Evolutionary conservation across 306 rosid species (phyloP), one percentile per base, ranked within the genome.

Genomic region (Inga leiocalycina): DNA sequence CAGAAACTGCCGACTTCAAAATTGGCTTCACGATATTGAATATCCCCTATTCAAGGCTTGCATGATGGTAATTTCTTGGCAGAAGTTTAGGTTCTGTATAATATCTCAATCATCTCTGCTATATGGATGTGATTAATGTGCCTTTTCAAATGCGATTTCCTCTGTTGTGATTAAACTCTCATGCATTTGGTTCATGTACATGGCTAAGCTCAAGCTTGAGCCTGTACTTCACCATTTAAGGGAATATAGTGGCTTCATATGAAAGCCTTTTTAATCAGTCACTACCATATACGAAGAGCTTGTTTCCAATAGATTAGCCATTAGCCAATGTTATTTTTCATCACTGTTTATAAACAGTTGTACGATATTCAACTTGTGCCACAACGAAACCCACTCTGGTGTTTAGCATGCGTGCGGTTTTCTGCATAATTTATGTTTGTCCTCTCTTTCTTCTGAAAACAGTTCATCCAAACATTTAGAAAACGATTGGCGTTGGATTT

Each of bases 21-120:
- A 19, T 44, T 41, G 46, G 34, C 56, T 54, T 20, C 72, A 20
- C 39, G 56, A 41, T 46, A 24, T 19, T 77, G 9, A 75, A 56
- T 52, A n/a, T 56, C 54, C 44, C 49, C 57, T 43, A n/a, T 6
- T 32, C 64, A 78, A 59, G 57, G 80, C 44, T 81, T 62, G 54
- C 39, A 69, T 80, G 80, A 64, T 80, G 39, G 59, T 81, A 64
- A 22, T 74, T n/a, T 57, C 19, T 3, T 72, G 59, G 44, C 67
- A 17, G 3, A 64, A 71, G 66, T 75, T 44, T 76, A 73, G 32
- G 49, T 59, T 59, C 37, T 24, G 68, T 61, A 15, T 62, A 27
- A 62, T 27, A 12, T 62, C 16, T 27, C 37, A 27, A 62, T 24
- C 24, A 51, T 69, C 64, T 70, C 19, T 45, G 46, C 54, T 7